phyloP scores from a whole-genome alignment of 2,329 filamentous ascomycete genomes.

The Ascochyta clinopodiicola region DNA sequence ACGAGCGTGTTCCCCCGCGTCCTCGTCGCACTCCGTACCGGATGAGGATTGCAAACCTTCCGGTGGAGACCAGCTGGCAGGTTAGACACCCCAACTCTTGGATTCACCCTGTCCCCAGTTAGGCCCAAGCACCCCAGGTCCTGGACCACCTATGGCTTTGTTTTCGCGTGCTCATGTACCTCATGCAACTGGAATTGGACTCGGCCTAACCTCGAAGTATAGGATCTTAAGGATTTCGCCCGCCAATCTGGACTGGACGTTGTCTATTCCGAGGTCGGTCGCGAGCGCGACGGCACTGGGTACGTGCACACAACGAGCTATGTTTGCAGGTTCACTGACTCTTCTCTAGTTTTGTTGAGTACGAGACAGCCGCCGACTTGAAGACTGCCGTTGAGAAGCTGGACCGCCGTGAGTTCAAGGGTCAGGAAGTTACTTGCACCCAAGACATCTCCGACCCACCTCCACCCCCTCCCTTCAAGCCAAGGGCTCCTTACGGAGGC shows the following conservation, averaged over 20 bases:
- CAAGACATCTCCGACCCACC: slow-evolving; percentile 72
- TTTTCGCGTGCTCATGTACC: slow-evolving; percentile 40
- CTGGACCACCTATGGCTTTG: slow-evolving; percentile 47
- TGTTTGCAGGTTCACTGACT: slow-evolving; percentile 13
- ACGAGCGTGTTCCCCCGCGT: slow-evolving; percentile 74
- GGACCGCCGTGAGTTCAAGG: slow-evolving; percentile 92
- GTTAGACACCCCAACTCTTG: slow-evolving; percentile 74
- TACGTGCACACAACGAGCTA: slow-evolving; percentile 56
- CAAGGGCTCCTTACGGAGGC: slow-evolving; percentile 42
- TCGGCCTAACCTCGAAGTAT: slow-evolving; percentile 82
- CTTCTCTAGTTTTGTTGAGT: slow-evolving; percentile 86
- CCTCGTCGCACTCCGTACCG: slow-evolving; percentile 93
- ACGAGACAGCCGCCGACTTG: slow-evolving; percentile 89
- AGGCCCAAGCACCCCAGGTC: slow-evolving; percentile 47
- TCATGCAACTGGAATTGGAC: slow-evolving; percentile 46
- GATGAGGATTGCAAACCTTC: slow-evolving; percentile 97
- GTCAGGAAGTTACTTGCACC: slow-evolving; percentile 81
- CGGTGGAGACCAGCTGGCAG: slow-evolving; percentile 99
- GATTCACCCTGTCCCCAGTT: slow-evolving; percentile 51
- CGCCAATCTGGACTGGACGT: slow-evolving; percentile 96
- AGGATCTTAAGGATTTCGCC: slow-evolving; percentile 99
- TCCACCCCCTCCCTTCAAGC: slow-evolving; percentile 46
- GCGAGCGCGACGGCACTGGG: slow-evolving; percentile 92
- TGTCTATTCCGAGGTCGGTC: slow-evolving; percentile 95
- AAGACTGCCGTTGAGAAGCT: slow-evolving; percentile 94